A percentile compares a stretch with the other conserved stretches of the same genome.
phyloP scores from a whole-genome alignment of 2,329 filamentous ascomycete genomes.

The Pseudofabraea citricarpa region DNA sequence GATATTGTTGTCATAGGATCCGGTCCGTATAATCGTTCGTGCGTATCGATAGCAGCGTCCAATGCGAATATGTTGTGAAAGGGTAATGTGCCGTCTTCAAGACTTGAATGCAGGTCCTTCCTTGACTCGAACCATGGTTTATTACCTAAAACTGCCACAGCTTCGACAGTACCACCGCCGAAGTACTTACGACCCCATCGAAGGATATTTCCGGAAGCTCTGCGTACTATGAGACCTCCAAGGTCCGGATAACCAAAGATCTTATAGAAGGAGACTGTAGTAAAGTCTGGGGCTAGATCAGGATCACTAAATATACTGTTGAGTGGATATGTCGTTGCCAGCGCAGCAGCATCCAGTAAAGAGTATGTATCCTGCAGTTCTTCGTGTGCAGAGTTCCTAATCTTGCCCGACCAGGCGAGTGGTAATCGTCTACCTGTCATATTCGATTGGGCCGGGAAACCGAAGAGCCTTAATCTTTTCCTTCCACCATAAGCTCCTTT shows the following conservation, averaged over 20 bases:
- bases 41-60: conserved; percentile 65
- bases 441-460: conserved; percentile 57
- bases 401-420: conserved; percentile 55
- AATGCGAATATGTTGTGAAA: conserved; percentile 86
- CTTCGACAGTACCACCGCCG: conserved; percentile 88
- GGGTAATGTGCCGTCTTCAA: conserved; percentile 88
- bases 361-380: conserved; percentile 46
- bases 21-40: conserved; percentile 64
- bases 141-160: conserved; percentile 71
- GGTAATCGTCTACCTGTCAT: conserved; percentile 62
- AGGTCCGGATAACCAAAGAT: conserved; percentile 94
- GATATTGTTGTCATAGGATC: conserved; percentile 65
- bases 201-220: conserved; percentile 60
- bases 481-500: too few species aligned
- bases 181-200: conserved; percentile 73
- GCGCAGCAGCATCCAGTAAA: conserved; percentile 79
- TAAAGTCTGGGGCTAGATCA: conserved; percentile 70
- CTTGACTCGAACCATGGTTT: conserved; percentile 79
- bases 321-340: conserved; percentile 70
- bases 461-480: too few species aligned
- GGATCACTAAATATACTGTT: conserved; percentile 63
- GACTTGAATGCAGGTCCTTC: conserved; percentile 66
- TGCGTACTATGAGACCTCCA: conserved; percentile 76
- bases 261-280: conserved; percentile 85
- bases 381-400: conserved; percentile 33